phyloP scores from a whole-genome alignment of 163 green algal species.

The Chlamydomonas reinhardtii region DNA sequence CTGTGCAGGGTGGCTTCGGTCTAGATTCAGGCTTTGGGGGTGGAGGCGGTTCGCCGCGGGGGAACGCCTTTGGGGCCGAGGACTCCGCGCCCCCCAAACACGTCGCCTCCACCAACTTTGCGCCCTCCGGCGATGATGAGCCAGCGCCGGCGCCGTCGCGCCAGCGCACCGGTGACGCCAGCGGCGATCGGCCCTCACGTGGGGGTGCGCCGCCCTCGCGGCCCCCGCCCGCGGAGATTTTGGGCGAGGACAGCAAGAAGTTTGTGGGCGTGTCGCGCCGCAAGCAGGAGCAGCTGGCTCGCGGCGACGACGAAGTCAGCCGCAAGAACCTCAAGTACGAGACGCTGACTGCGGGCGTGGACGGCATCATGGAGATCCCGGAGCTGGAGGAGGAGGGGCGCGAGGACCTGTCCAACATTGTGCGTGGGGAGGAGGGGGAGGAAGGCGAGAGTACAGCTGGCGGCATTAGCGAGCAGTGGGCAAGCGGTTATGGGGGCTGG shows the following conservation, averaged over 20 bases:
- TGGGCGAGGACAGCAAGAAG: slow-evolving; percentile 37
- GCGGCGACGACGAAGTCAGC: slow-evolving; percentile 44
- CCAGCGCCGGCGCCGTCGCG: neutral
- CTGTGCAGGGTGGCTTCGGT: slow-evolving; percentile 19
- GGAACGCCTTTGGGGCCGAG: neutral
- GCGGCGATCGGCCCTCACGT: neutral
- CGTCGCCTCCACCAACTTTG: neutral
- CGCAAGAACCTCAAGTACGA: slow-evolving; percentile 54
- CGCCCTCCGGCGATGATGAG: neutral
- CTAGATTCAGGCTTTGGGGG: slow-evolving; percentile 19
- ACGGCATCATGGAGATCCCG: slow-evolving; percentile 67
- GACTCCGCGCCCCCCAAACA: neutral
- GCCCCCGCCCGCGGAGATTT: neutral
- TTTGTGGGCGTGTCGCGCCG: slow-evolving; percentile 61
- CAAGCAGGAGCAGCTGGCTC: slow-evolving; percentile 65
- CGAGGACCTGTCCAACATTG: slow-evolving; percentile 68
- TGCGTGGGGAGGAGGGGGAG: slow-evolving; percentile 21
- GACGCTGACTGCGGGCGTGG: slow-evolving; percentile 55
- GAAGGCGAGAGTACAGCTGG: neutral
- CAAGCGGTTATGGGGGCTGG: too few species aligned
- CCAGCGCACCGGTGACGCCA: neutral
- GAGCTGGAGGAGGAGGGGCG: slow-evolving; percentile 74
- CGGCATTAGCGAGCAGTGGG: too few species aligned
- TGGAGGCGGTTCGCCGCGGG: neutral
- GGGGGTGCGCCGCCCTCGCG: neutral